Evolutionary conservation across 768 basidiomycete species (phyloP).

Genomic region (Exsudoporus frostii): DNA sequence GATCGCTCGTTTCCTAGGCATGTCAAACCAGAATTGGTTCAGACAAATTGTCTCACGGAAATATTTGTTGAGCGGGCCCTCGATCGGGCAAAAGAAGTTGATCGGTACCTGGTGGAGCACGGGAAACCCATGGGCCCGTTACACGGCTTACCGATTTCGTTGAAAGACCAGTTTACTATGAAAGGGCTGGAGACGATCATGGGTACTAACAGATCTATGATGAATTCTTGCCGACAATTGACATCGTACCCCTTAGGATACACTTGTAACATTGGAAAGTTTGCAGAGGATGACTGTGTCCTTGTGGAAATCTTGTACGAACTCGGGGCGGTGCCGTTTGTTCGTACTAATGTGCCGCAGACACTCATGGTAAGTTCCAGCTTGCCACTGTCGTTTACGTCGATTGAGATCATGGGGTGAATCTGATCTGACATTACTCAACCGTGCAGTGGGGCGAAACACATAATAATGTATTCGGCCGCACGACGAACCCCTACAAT

Average conservation of each 20-base stretch:
- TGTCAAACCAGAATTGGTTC: background rate
- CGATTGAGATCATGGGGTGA: background rate
- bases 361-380: constrained; percentile 61
- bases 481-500: constrained; percentile 77
- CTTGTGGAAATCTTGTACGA: constrained; percentile 63
- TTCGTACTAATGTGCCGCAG: constrained; percentile 75
- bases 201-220: constrained; percentile 30
- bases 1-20: background rate
- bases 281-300: constrained; percentile 57
- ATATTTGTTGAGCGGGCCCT: constrained; percentile 27
- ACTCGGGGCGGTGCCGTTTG: constrained; percentile 68
- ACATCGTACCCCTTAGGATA: constrained; percentile 37
- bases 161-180: constrained; percentile 55
- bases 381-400: background rate
- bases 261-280: constrained; percentile 53
- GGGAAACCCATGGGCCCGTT: constrained; percentile 38
- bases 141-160: constrained; percentile 43
- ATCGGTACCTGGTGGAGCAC: constrained; percentile 18
- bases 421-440: background rate
- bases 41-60: constrained; percentile 31
- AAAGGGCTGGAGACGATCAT: constrained; percentile 60
- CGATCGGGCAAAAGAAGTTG: constrained; percentile 26
- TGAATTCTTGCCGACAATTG: background rate
- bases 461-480: constrained; percentile 75
- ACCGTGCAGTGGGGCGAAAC: constrained; percentile 68